Evolutionary conservation across 257 asterid species (phyloP), one percentile per base, ranked within the genome.

Genomic region (Euphrasia confusa): DNA sequence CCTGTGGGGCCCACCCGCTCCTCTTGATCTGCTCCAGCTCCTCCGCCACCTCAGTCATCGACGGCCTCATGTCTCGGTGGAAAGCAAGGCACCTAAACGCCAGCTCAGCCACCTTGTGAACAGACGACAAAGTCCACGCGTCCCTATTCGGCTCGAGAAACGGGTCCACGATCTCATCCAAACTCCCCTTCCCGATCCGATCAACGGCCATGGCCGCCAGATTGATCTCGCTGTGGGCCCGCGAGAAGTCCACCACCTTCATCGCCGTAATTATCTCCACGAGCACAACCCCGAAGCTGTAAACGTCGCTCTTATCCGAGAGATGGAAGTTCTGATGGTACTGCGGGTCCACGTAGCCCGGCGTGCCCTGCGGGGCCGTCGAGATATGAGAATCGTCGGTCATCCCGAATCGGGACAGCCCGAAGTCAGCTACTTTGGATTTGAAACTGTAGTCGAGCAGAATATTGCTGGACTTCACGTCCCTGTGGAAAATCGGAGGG

Each of bases 321-420:
- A 91, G 92, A 70, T 88, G 96, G 85, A 79, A 91, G 79, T 86
- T 91, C 71, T 88, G 98, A 53, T 91, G 96, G 61, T 91, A 91
- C 55, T 91, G 96, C 13, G 98, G 98, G 59, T 91, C 98, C 2
- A 91, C 77, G 66, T 91, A 91, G 48, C 98, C 98, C 0, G 95
- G 98, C 11, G 98, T 90, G 28, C 98, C 98, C 60, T 90, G 98
- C 2, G 98, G 98, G 3, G 98, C 95, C 1, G 98, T 91, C 39
- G 98, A 91, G 37, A 91, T 75, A 53, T 91, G 98, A 60, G 98
- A 91, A 66, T 91, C 94, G 49, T 88, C 95, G 4, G 78, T 84
- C 95, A 88, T 82, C 12, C 96, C 98, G 21, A 88, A 74, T 72
- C 98, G 81, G 1, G 94, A 91, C 40, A 91, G 95, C 18, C 96